These are phyloP conservation scores for Adansonia gregorii DNA, from an alignment of 441 rosid species.

Conservation along the genomic window DNA sequence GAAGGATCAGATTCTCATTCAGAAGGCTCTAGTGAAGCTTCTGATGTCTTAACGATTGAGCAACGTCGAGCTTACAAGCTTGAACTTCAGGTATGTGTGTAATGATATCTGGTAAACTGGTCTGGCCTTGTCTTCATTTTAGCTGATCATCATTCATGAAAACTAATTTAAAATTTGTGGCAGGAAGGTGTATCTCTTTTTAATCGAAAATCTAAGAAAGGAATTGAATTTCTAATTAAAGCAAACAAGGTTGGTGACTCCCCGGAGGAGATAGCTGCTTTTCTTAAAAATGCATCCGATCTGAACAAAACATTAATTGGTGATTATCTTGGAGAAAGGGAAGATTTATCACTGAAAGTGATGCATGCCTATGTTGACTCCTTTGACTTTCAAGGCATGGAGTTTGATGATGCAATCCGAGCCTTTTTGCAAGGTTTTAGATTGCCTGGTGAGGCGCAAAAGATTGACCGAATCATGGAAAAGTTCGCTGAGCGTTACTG, in stretches of 20 bases:
- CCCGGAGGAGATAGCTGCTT: conserved; percentile 93
- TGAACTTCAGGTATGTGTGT: conserved; percentile 86
- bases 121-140: conserved; percentile 24
- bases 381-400: conserved; percentile 86
- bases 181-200: conserved; percentile 99
- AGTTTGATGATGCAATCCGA: conserved; percentile 98
- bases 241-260: conserved; percentile 94
- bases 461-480: conserved; percentile 98
- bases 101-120: conserved; percentile 4
- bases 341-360: conserved; percentile 84
- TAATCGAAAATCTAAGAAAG: conserved; percentile 93
- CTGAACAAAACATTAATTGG: conserved; percentile 91
- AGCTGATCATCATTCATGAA: conserved; percentile 31
- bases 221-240: conserved; percentile 94
- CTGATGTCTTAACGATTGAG: conserved; percentile 88
- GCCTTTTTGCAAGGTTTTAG: conserved; percentile 87
- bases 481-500: conserved; percentile 95
- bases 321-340: conserved; percentile 99
- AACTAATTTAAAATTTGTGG: conserved; percentile 56
- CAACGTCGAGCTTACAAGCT: conserved; percentile 99
- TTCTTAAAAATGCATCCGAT: conserved; percentile 84
- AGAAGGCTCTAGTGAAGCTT: conserved; percentile 80
- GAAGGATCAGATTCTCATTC: conserved; percentile 87
- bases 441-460: conserved; percentile 99
- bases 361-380: conserved; percentile 99